Evolutionary conservation across 306 rosid species (phyloP).

Genomic region (Fragaria iinumae): DNA sequence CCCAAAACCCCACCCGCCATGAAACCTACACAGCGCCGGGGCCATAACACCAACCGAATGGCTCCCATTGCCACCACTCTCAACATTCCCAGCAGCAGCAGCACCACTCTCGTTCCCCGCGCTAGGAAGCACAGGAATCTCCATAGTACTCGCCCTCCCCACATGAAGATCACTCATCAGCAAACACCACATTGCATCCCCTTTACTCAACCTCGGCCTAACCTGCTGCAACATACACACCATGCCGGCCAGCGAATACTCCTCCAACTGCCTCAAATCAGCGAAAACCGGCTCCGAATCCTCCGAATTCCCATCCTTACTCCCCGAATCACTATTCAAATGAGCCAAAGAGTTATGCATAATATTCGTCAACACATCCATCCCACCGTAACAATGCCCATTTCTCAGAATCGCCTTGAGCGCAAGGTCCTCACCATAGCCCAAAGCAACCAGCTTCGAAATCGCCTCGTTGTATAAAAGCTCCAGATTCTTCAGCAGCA

Average conservation of each 20-base stretch:
- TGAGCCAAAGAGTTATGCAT: constrained; percentile 68
- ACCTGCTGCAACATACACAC: constrained; percentile 80
- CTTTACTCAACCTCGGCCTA: constrained; percentile 79
- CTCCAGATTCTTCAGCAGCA: constrained; percentile 70
- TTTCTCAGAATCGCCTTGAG: constrained; percentile 63
- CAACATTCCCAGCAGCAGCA: constrained; percentile 40
- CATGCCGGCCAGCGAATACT: constrained; percentile 78
- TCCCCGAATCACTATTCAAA: constrained; percentile 47
- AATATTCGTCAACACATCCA: constrained; percentile 76
- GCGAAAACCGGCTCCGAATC: constrained; percentile 62
- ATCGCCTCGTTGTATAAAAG: constrained; percentile 63
- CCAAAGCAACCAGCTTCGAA: constrained; percentile 74
- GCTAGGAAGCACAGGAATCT: constrained; percentile 58
- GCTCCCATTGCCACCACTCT: constrained; percentile 37
- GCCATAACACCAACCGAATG: constrained; percentile 51
- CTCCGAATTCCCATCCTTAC: constrained; percentile 40
- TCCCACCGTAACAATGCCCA: constrained; percentile 84
- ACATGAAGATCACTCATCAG: constrained; percentile 95
- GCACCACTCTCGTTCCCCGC: constrained; percentile 26
- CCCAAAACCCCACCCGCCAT: constrained; percentile 95
- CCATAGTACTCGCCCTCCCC: constrained; percentile 75
- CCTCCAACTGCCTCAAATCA: constrained; percentile 84
- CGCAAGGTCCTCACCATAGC: constrained; percentile 71
- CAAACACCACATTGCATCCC: constrained; percentile 97
- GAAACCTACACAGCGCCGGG: constrained; percentile 72